Evolutionary conservation across 2,329 filamentous ascomycete species (phyloP).

Genomic region (Cytospora piceae): DNA sequence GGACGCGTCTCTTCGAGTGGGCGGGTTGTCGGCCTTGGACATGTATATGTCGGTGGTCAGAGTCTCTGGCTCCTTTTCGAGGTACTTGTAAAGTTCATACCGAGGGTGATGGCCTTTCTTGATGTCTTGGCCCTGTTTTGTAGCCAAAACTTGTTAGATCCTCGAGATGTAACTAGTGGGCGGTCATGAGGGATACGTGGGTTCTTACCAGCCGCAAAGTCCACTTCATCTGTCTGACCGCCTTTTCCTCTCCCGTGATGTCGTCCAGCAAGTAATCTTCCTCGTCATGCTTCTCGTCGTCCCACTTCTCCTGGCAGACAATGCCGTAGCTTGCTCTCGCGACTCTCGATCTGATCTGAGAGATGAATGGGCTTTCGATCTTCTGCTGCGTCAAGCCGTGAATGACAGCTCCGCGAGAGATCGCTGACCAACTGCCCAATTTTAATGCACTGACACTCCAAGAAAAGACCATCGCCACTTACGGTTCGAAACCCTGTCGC

Average conservation of each 20-base stretch:
- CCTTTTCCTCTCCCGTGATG: background rate
- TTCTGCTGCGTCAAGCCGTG: slow-evolving; percentile 18
- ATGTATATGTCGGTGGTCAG: slow-evolving; percentile 9
- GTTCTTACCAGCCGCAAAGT: slow-evolving; percentile 27
- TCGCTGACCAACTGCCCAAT: slow-evolving; percentile 32
- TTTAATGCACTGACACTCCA: background rate
- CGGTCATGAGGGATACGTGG: too few species aligned
- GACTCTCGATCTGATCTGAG: slow-evolving; percentile 26
- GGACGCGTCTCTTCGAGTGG: slow-evolving; percentile 11
- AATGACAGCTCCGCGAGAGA: slow-evolving; percentile 33
- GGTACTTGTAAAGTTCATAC: slow-evolving; percentile 5
- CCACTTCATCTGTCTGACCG: slow-evolving; percentile 32
- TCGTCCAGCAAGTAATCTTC: slow-evolving; percentile 18
- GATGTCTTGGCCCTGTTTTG: slow-evolving; percentile 16
- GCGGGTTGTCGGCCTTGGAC: background rate
- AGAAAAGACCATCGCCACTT: slow-evolving; percentile 28
- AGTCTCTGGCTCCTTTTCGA: background rate
- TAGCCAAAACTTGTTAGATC: background rate
- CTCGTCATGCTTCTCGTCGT: slow-evolving; percentile 4
- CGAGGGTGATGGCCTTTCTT: background rate
- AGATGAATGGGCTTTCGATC: background rate
- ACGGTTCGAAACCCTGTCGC: slow-evolving; percentile 40
- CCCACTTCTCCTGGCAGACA: background rate
- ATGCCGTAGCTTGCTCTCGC: slow-evolving; percentile 31
- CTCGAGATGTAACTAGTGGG: background rate